Evolutionary conservation across 768 basidiomycete genomes (phyloP).

Genomic region (Xanthoconium purpureum): DNA sequence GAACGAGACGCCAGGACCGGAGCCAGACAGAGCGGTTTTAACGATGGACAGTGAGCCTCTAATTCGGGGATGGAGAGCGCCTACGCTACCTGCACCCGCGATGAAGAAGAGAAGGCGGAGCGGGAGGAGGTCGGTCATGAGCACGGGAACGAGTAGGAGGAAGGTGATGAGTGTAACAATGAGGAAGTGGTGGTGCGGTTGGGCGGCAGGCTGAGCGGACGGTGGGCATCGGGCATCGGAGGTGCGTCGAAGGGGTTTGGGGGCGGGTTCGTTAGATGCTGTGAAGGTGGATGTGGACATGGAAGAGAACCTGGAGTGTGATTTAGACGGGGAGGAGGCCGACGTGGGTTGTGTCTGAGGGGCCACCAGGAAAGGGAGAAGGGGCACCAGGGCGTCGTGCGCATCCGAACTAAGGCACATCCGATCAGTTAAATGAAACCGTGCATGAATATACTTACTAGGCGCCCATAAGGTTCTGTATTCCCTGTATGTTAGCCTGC

Average conservation of each 20-base stretch:
- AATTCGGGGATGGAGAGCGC: slow-evolving; percentile 12
- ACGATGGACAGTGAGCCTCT: not conserved
- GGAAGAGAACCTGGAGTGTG: slow-evolving; percentile 36
- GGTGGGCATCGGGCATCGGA: not conserved
- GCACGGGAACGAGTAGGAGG: slow-evolving; percentile 44
- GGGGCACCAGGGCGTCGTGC: slow-evolving; percentile 51
- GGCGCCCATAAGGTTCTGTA: slow-evolving; percentile 88
- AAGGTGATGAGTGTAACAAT: slow-evolving; percentile 36
- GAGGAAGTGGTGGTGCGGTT: slow-evolving; percentile 35
- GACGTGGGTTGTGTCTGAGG: slow-evolving; percentile 46
- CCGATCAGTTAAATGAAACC: not conserved
- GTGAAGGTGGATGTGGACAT: not conserved
- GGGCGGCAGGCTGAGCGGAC: not conserved
- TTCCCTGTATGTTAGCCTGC: slow-evolving; percentile 84
- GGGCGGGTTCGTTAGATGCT: slow-evolving; percentile 17
- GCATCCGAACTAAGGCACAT: slow-evolving; percentile 51
- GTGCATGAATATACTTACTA: slow-evolving; percentile 45
- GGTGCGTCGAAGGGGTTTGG: not conserved
- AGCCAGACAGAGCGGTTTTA: slow-evolving; percentile 6
- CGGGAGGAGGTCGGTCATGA: slow-evolving; percentile 42
- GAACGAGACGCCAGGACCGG: slow-evolving; percentile 19
- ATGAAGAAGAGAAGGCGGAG: slow-evolving; percentile 44
- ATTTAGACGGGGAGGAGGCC: slow-evolving; percentile 49
- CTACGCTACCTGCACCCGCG: slow-evolving; percentile 14
- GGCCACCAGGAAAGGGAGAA: slow-evolving; percentile 42